Evolutionary conservation across 768 basidiomycete species (phyloP).

Genomic region (Trametes cingulata): DNA sequence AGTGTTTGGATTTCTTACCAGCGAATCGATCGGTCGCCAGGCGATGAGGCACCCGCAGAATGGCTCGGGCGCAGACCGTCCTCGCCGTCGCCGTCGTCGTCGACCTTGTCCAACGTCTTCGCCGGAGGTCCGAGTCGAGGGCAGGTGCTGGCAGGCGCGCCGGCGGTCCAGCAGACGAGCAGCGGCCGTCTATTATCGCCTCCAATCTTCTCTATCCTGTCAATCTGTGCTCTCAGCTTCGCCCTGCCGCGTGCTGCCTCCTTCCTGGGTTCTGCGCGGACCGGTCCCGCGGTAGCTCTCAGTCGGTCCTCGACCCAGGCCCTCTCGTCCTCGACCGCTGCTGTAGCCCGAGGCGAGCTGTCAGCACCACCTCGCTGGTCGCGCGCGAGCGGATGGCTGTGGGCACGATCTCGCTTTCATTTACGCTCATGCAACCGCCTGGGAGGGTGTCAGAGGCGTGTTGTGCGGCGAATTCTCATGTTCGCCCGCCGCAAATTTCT

Average conservation of each 20-base stretch:
- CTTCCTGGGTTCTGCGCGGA: neutral
- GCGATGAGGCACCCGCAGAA: neutral
- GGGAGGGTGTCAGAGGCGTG: neutral
- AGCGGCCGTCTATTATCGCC: neutral
- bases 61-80: neutral
- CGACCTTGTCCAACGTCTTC: neutral
- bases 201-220: slow-evolving; percentile 10
- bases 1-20: neutral
- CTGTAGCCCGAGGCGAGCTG: no score
- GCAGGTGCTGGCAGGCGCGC: neutral
- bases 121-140: neutral
- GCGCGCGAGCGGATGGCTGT: neutral
- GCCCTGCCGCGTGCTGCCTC: slow-evolving; percentile 1
- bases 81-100: neutral
- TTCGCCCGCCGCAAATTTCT: slow-evolving; percentile 3
- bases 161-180: neutral
- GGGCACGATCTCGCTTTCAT: neutral
- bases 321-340: neutral
- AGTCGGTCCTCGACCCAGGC: neutral
- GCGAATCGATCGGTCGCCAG: slow-evolving; percentile 19
- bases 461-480: slow-evolving; percentile 7
- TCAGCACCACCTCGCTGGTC: slow-evolving; percentile 1
- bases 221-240: slow-evolving; percentile 7
- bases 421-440: neutral
- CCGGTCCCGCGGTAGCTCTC: neutral